Conservation (phyloP, 768 basidiomycete genomes). For the Serendipita sp. region DNA sequence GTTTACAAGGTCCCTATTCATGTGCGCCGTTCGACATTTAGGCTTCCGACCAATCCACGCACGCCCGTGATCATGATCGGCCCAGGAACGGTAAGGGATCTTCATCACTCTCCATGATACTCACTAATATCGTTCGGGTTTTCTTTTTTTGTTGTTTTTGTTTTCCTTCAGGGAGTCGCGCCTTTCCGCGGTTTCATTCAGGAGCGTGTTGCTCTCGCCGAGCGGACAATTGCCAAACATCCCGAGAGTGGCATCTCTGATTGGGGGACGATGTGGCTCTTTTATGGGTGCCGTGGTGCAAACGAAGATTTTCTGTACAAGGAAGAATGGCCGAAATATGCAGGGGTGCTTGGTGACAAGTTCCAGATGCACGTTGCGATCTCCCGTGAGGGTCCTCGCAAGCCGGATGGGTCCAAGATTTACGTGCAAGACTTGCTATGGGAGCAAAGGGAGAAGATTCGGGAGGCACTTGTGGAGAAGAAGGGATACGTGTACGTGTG, state of each 20-base stretch:
- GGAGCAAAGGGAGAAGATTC: conserved; percentile 70
- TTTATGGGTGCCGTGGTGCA: conserved; percentile 88
- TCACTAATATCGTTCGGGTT: too few species aligned
- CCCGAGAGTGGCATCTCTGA: conserved; percentile 84
- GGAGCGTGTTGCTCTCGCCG: conserved; percentile 91
- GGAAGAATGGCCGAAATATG: conserved; percentile 88
- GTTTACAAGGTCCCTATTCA: conserved; percentile 86
- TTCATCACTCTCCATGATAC: neutral
- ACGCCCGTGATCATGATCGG: conserved; percentile 99
- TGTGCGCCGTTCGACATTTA: conserved; percentile 90
- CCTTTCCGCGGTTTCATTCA: conserved; percentile 99
- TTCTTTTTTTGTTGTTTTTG: too few species aligned
- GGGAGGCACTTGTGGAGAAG: conserved; percentile 78
- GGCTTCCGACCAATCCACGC: conserved; percentile 94
- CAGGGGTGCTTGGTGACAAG: conserved; percentile 76
- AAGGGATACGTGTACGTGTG: conserved; percentile 98
- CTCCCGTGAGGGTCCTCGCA: conserved; percentile 65
- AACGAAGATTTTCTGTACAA: conserved; percentile 86
- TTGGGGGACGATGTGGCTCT: conserved; percentile 90
- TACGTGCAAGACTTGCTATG: conserved; percentile 98
- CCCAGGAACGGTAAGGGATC: conserved; percentile 75
- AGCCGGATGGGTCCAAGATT: conserved; percentile 84
- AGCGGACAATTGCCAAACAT: conserved; percentile 89
- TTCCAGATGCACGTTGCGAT: conserved; percentile 81
- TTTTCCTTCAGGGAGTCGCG: conserved; percentile 65